phyloP scores from a whole-genome alignment of 2,329 filamentous ascomycete species.

The Talaromyces sp. region DNA sequence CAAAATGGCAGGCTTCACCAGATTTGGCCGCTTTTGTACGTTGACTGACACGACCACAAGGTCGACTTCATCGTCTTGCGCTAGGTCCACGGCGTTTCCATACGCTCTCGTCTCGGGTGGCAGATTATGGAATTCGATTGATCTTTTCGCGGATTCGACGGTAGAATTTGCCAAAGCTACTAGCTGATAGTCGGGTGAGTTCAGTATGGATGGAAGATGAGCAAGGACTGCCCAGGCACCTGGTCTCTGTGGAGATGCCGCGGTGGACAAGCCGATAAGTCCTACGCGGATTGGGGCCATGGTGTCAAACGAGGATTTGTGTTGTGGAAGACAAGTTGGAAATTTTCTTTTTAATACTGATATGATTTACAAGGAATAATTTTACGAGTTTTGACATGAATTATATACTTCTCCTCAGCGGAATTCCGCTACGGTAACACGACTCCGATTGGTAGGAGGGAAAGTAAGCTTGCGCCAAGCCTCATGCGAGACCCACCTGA shows the following conservation, averaged over 20 bases:
- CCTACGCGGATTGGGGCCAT: conserved; percentile 11
- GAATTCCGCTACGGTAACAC: not conserved
- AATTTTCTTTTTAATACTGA: too few relatives aligned
- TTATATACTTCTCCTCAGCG: not conserved
- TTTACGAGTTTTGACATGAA: not conserved
- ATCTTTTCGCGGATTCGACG: not conserved
- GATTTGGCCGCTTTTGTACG: not conserved
- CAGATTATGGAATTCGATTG: not conserved
- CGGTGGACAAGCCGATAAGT: conserved; percentile 3
- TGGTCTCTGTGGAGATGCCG: not conserved
- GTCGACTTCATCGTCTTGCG: conserved; percentile 3
- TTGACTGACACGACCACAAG: conserved; percentile 5
- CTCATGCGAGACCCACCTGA: not conserved
- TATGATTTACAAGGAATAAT: too few relatives aligned
- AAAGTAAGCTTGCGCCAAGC: not conserved
- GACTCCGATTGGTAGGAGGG: not conserved
- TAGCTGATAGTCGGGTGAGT: conserved; percentile 4
- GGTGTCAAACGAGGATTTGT: not conserved
- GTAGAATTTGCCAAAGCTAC: conserved; percentile 8
- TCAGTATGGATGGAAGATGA: conserved; percentile 4
- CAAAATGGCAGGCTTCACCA: conserved; percentile 1
- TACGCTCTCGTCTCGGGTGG: conserved; percentile 6
- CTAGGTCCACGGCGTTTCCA: conserved; percentile 1
- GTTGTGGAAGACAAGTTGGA: not conserved
- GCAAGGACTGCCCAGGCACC: conserved; percentile 1